These are phyloP conservation scores for Podospora didyma DNA, from an alignment of 495 filamentous ascomycete species.

Conservation along the genomic window DNA sequence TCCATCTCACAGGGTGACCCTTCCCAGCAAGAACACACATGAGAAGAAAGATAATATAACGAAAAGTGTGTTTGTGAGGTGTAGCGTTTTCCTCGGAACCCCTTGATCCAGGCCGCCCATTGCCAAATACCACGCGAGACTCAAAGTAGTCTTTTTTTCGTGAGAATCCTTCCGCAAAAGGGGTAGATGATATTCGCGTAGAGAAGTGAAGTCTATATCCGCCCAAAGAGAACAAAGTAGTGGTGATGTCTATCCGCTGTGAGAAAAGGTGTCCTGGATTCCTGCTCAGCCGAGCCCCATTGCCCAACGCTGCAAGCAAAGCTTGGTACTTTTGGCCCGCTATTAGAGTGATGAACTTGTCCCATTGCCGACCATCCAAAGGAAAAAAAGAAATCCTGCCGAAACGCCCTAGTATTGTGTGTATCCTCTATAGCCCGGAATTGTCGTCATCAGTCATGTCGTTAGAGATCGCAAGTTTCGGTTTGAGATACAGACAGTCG, in stretches of 20 bases:
- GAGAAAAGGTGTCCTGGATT: background rate
- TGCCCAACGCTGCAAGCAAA: background rate
- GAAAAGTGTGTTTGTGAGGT: background rate
- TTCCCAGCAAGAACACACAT: background rate
- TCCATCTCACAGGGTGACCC: background rate
- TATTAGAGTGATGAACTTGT: conserved; percentile 9
- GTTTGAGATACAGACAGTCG: background rate
- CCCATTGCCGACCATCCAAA: conserved; percentile 7
- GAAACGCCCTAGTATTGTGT: conserved; percentile 20
- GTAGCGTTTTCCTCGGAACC: background rate
- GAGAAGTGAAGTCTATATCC: background rate
- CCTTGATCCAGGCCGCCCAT: background rate
- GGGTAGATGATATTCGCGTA: background rate
- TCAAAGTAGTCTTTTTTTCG: background rate
- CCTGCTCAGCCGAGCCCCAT: background rate
- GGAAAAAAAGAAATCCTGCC: conserved; percentile 7
- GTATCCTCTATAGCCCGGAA: conserved; percentile 22
- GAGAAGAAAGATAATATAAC: background rate
- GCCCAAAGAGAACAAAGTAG: background rate
- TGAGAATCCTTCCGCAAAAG: background rate
- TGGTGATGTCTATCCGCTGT: conserved; percentile 7
- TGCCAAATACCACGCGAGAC: background rate
- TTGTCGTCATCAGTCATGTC: conserved; percentile 28
- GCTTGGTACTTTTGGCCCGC: background rate
- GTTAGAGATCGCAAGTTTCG: conserved; percentile 6